phyloP scores from a whole-genome alignment of 768 basidiomycete genomes.

The Symmetrospora coprosmae region DNA sequence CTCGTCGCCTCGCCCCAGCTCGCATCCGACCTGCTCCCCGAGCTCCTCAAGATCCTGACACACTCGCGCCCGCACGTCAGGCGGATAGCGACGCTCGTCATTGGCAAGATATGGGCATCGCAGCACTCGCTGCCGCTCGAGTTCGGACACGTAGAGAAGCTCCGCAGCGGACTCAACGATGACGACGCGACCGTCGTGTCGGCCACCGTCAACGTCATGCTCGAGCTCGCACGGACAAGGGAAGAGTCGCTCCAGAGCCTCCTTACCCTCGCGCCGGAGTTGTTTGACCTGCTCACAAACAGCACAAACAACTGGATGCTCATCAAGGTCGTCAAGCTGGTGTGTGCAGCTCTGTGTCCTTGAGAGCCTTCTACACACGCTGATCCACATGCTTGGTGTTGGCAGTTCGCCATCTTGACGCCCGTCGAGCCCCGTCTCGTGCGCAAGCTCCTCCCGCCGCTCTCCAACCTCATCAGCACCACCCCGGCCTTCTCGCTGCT shows the following conservation, averaged over 20 bases:
- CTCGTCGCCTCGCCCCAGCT: conserved; percentile 65
- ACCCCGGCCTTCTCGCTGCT: conserved; percentile 88
- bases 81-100: conserved; percentile 69
- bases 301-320: conserved; percentile 99
- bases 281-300: conserved; percentile 82
- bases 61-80: conserved; percentile 79
- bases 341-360: conserved; percentile 38
- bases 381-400: conserved; percentile 3
- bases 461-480: conserved; percentile 87
- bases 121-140: not conserved
- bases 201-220: conserved; percentile 82
- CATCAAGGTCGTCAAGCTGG: conserved; percentile 94
- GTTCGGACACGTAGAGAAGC: conserved; percentile 25
- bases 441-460: conserved; percentile 81
- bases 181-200: conserved; percentile 55
- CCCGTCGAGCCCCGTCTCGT: conserved; percentile 86
- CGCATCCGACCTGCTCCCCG: conserved; percentile 75
- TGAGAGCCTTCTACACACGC: too few species aligned
- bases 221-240: conserved; percentile 59
- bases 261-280: conserved; percentile 70
- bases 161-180: conserved; percentile 36
- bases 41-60: conserved; percentile 69
- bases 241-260: conserved; percentile 50
- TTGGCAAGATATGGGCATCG: conserved; percentile 13
- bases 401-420: conserved; percentile 77